phyloP scores from a whole-genome alignment of 2,329 filamentous ascomycete genomes.

The Stagonosporopsis chrysanthemi region DNA sequence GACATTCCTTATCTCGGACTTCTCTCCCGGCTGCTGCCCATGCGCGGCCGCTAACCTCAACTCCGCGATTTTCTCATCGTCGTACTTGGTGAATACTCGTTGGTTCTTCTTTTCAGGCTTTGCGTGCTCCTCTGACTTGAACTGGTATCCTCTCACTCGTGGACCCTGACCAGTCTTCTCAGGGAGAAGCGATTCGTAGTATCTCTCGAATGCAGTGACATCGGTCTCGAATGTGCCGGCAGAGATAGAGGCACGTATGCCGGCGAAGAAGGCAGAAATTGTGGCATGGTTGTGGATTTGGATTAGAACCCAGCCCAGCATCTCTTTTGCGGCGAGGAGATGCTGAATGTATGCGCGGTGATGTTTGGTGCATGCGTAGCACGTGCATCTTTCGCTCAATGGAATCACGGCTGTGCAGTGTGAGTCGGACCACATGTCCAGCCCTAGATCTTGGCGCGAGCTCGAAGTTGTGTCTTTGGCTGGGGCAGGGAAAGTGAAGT shows the following conservation, averaged over 20 bases:
- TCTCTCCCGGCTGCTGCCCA: constrained; percentile 40
- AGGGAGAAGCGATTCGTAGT: constrained; percentile 76
- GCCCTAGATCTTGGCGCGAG: constrained; percentile 62
- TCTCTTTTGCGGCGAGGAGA: constrained; percentile 87
- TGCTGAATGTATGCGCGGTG: constrained; percentile 89
- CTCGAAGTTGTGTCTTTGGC: constrained; percentile 21
- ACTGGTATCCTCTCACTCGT: constrained; percentile 46
- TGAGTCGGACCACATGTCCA: constrained; percentile 74
- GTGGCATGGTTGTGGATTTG: constrained; percentile 89
- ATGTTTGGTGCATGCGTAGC: constrained; percentile 84
- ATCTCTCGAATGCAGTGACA: constrained; percentile 65
- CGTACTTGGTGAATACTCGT: constrained; percentile 40
- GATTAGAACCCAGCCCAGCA: constrained; percentile 93
- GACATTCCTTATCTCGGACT: constrained; percentile 35
- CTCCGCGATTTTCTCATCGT: constrained; percentile 34
- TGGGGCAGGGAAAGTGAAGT: constrained; percentile 73
- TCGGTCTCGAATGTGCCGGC: constrained; percentile 64
- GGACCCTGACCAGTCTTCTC: constrained; percentile 79
- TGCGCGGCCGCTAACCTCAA: constrained; percentile 32
- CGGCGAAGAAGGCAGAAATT: constrained; percentile 75
- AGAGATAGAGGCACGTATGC: constrained; percentile 70
- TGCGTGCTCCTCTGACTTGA: constrained; percentile 40
- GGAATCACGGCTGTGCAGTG: constrained; percentile 71
- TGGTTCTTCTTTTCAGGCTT: constrained; percentile 44
- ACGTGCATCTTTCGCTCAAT: constrained; percentile 69